Evolutionary conservation across 257 asterid genomes (phyloP).

Genomic region (Nicotiana paniculata): DNA sequence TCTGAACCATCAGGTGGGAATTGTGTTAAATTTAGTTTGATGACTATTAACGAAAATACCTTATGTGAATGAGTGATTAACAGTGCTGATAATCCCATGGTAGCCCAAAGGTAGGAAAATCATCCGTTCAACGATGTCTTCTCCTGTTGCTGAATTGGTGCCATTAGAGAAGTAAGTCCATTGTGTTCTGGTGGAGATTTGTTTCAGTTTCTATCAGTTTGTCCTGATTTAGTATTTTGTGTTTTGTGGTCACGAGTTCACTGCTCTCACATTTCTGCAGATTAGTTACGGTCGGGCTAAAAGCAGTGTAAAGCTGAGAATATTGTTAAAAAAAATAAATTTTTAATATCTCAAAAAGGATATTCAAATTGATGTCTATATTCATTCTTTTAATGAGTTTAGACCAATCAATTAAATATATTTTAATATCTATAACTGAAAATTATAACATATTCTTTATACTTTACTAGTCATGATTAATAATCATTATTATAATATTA

Average conservation of each 20-base stretch:
- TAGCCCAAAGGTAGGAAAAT: slow-evolving; percentile 50
- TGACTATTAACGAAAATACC: too few relatives aligned
- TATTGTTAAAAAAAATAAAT: background rate
- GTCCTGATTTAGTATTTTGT: background rate
- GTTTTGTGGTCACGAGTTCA: background rate
- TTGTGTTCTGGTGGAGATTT: background rate
- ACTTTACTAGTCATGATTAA: too few relatives aligned
- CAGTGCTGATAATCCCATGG: slow-evolving; percentile 78
- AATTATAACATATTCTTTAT: too few relatives aligned
- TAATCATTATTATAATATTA: too few relatives aligned
- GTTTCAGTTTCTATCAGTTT: background rate
- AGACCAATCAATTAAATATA: too few relatives aligned
- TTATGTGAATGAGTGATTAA: too few relatives aligned
- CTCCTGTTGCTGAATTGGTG: background rate
- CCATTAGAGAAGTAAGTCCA: background rate
- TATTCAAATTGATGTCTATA: too few relatives aligned
- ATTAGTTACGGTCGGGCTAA: slow-evolving; percentile 58
- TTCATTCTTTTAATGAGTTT: too few relatives aligned
- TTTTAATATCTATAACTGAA: too few relatives aligned
- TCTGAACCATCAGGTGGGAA: too few relatives aligned
- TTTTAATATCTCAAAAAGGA: too few relatives aligned
- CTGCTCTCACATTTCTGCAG: slow-evolving; percentile 22
- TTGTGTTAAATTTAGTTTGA: too few relatives aligned
- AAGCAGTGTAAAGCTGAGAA: slow-evolving; percentile 71
- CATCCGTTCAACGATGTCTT: background rate